Evolutionary conservation across 2,329 filamentous ascomycete genomes (phyloP).

Genomic region (Allantophomopsis lycopodina): DNA sequence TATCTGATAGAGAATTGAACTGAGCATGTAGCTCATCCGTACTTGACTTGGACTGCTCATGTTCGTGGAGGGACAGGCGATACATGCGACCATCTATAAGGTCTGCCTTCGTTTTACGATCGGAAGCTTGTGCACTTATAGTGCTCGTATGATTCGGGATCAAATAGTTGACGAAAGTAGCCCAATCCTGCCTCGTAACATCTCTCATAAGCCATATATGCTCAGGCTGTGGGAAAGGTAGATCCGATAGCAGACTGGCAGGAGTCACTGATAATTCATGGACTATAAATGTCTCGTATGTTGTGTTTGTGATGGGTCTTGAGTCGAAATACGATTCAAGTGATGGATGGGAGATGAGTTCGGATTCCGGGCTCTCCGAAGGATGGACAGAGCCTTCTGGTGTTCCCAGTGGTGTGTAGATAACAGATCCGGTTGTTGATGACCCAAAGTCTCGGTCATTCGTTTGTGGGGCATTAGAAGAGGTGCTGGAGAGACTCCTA

Average conservation of each 20-base stretch:
- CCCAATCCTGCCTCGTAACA: constrained; percentile 39
- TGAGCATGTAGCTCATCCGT: constrained; percentile 26
- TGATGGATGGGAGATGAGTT: constrained; percentile 8
- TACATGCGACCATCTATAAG: constrained; percentile 16
- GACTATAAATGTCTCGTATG: constrained; percentile 11
- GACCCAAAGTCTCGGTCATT: not conserved
- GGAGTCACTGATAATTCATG: constrained; percentile 5
- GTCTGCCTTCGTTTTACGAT: constrained; percentile 33
- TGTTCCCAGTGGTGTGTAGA: constrained; percentile 14
- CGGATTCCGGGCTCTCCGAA: constrained; percentile 3
- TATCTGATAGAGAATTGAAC: constrained; percentile 20
- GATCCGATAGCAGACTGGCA: constrained; percentile 7
- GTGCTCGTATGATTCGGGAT: constrained; percentile 31
- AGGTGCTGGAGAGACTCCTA: not conserved
- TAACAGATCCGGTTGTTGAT: constrained; percentile 6
- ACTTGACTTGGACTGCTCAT: constrained; percentile 10
- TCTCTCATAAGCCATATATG: constrained; percentile 21
- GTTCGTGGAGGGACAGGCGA: constrained; percentile 7
- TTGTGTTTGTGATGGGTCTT: constrained; percentile 13
- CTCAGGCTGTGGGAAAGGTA: constrained; percentile 8
- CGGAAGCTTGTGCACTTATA: constrained; percentile 30
- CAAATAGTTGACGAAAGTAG: constrained; percentile 42
- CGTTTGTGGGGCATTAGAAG: not conserved
- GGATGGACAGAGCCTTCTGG: constrained; percentile 9
- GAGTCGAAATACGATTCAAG: constrained; percentile 14